Percentiles rank a stretch among this genome's conserved stretches.
phyloP scores from a whole-genome alignment of 106 monocot genomes.

The Acorus gramineus region DNA sequence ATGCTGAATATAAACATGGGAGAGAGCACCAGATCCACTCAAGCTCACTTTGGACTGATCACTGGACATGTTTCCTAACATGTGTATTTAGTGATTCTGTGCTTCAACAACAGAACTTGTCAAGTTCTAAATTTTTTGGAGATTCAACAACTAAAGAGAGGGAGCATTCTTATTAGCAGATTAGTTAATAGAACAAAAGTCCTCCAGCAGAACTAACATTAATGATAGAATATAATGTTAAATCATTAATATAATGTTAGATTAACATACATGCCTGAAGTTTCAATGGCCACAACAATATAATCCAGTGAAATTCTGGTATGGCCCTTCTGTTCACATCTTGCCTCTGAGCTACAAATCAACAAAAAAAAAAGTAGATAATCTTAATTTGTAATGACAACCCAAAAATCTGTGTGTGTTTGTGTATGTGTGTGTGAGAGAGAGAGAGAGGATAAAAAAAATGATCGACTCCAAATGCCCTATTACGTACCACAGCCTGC shows the following conservation, averaged over 20 bases:
- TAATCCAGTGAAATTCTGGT: neutral
- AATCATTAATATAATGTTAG: too few species aligned
- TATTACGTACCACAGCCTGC: slow-evolving; percentile 48
- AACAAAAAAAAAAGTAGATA: slow-evolving; percentile 14
- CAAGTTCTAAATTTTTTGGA: too few species aligned
- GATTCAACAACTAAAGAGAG: too few species aligned
- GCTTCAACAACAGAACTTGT: neutral
- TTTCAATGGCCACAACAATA: too few species aligned
- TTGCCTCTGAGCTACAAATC: slow-evolving; percentile 44
- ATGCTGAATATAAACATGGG: slow-evolving; percentile 89
- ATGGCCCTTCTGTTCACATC: slow-evolving; percentile 12
- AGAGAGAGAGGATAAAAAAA: neutral
- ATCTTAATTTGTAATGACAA: neutral
- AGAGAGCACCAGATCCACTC: slow-evolving; percentile 60
- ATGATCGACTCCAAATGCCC: slow-evolving; percentile 1
- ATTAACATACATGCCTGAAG: too few species aligned
- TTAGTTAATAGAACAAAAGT: too few species aligned
- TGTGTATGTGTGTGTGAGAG: neutral
- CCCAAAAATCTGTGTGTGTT: too few species aligned
- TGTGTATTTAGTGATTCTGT: slow-evolving; percentile 2
- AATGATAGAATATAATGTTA: too few species aligned
- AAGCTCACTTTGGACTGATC: slow-evolving; percentile 27
- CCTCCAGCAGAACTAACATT: too few species aligned
- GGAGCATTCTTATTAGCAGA: too few species aligned
- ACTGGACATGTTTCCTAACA: slow-evolving; percentile 19